Conservation (phyloP, 257 asterid species). For the Solanum habrochaites region DNA sequence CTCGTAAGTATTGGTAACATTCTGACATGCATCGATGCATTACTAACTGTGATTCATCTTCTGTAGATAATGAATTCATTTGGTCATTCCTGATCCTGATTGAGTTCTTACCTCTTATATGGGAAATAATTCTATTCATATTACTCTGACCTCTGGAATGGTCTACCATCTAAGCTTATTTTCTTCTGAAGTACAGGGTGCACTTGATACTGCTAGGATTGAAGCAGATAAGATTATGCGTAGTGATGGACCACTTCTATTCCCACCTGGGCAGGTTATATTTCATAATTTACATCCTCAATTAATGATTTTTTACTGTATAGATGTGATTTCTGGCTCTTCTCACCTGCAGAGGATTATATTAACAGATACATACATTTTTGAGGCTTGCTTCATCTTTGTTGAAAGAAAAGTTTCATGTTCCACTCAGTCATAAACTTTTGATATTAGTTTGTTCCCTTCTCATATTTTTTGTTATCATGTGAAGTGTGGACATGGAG, state of each 20-base stretch:
- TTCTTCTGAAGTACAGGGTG: conserved; percentile 22
- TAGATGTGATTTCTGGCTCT: background rate
- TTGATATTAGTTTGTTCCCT: background rate
- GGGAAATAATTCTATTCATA: background rate
- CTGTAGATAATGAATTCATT: background rate
- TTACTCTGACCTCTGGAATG: background rate
- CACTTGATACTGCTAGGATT: conserved; percentile 55
- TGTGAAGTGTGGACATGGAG: background rate
- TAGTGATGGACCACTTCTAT: conserved; percentile 82
- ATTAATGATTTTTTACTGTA: background rate
- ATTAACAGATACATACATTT: background rate
- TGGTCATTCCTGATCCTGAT: background rate
- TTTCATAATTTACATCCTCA: background rate
- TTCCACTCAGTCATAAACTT: background rate
- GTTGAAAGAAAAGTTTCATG: background rate
- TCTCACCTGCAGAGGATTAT: background rate
- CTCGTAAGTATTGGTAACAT: background rate
- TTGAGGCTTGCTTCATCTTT: background rate
- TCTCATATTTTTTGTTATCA: background rate
- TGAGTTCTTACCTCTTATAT: background rate
- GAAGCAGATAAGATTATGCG: conserved; percentile 88
- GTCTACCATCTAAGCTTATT: background rate
- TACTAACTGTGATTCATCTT: background rate
- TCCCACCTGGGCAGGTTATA: conserved; percentile 89
- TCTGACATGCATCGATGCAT: background rate